phyloP scores from a whole-genome alignment of 1,284 basidiomycete species.

The Cutaneotrichosporon cavernicola region DNA sequence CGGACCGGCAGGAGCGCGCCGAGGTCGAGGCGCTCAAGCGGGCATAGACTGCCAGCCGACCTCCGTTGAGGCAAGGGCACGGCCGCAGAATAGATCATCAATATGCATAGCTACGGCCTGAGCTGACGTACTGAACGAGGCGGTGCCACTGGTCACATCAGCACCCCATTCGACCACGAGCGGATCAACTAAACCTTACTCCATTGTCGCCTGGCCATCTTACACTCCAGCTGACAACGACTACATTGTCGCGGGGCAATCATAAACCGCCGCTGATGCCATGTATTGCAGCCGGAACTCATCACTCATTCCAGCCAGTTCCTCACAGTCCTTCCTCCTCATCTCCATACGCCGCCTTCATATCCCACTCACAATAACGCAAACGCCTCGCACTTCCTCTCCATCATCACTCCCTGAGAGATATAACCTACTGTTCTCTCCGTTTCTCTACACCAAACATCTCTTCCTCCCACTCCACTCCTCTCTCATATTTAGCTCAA shows the following conservation, averaged over 20 bases:
- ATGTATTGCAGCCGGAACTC: too few relatives aligned
- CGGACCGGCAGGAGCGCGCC: slow-evolving; percentile 13
- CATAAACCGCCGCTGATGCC: too few relatives aligned
- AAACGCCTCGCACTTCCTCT: not conserved
- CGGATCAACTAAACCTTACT: too few relatives aligned
- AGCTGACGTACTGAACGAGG: not conserved
- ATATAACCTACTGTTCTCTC: not conserved
- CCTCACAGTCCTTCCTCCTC: too few relatives aligned
- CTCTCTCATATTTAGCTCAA: too few relatives aligned
- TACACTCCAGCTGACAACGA: too few relatives aligned
- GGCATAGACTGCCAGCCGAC: not conserved
- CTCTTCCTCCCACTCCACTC: not conserved
- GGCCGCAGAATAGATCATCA: not conserved
- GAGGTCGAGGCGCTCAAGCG: slow-evolving; percentile 1
- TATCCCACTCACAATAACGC: not conserved
- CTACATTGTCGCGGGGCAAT: too few relatives aligned
- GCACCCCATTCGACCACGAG: not conserved
- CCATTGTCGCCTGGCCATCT: too few relatives aligned
- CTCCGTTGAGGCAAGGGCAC: not conserved
- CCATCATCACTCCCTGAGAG: not conserved
- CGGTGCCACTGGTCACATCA: not conserved
- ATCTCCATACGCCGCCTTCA: too few relatives aligned
- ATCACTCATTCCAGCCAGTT: too few relatives aligned
- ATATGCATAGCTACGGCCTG: not conserved
- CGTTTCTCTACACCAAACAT: not conserved